A percentile compares a stretch with the other conserved stretches of the same genome.
Conservation (phyloP, 306 rosid species). For the Clitoria ternatea region DNA sequence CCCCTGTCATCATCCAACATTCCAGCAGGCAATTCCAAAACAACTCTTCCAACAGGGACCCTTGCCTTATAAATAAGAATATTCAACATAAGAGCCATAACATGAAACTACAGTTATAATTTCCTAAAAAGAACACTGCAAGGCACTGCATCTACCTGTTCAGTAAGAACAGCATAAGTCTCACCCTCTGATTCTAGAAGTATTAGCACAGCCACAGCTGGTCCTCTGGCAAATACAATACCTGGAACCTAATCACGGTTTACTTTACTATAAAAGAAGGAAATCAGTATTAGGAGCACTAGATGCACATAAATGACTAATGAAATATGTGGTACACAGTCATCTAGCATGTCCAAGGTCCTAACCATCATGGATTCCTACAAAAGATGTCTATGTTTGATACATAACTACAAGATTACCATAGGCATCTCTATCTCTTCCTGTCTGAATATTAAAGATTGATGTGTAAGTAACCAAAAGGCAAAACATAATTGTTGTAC, state of each 20-base stretch:
- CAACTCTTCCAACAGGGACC: conserved; percentile 74
- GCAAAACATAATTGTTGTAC: not conserved
- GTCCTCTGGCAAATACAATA: conserved; percentile 92
- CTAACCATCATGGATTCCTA: not conserved
- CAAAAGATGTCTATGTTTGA: conserved; percentile 3
- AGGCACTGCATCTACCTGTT: conserved; percentile 56
- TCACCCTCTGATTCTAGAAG: conserved; percentile 79
- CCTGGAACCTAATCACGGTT: conserved; percentile 78
- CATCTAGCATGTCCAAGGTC: not conserved
- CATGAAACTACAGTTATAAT: not conserved
- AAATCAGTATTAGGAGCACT: conserved; percentile 28
- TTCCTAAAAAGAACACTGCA: not conserved
- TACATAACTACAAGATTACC: not conserved
- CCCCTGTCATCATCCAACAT: conserved; percentile 84
- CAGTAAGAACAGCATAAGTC: conserved; percentile 84
- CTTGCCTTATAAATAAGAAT: conserved; percentile 57
- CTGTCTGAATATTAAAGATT: not conserved
- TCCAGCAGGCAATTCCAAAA: conserved; percentile 96
- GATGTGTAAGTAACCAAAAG: not conserved
- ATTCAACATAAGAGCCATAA: conserved; percentile 18
- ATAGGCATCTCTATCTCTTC: not conserved
- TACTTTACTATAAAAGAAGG: conserved; percentile 36
- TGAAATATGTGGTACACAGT: not conserved
- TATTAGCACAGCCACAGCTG: conserved; percentile 81
- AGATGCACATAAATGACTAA: not conserved